These are phyloP conservation scores for Phoenix roebelenii DNA, from an alignment of 176 grass and related monocot species.

Conservation along the genomic window DNA sequence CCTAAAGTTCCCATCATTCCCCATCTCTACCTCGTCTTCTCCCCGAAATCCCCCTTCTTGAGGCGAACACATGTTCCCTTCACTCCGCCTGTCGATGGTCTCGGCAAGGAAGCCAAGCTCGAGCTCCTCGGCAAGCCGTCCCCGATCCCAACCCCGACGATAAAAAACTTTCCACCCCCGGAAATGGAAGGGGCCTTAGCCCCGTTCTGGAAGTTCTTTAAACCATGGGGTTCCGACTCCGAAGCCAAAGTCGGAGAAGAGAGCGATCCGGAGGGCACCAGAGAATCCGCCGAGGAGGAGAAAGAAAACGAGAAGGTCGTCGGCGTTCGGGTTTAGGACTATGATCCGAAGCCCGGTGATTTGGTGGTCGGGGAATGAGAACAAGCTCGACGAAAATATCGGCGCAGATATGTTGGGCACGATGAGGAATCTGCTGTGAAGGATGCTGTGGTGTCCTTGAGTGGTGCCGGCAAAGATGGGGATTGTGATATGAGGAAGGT, in stretches of 20 bases:
- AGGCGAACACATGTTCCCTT: conserved; percentile 23
- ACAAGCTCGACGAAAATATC: conserved; percentile 65
- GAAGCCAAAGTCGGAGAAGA: conserved; percentile 4
- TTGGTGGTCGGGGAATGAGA: conserved; percentile 60
- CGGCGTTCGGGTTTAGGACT: conserved; percentile 19
- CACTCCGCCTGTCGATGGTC: neutral
- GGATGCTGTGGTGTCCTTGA: neutral
- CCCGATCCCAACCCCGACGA: conserved; percentile 3
- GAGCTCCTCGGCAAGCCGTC: conserved; percentile 62
- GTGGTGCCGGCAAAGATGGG: conserved; percentile 39
- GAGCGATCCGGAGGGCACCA: neutral
- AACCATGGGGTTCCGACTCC: conserved; percentile 14
- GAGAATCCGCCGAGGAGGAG: neutral
- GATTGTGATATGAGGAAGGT: conserved; percentile 22
- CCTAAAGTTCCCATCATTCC: neutral
- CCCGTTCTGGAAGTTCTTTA: conserved; percentile 74
- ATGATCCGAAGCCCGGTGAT: conserved; percentile 69
- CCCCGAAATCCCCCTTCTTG: conserved; percentile 17
- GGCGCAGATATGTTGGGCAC: conserved; percentile 73
- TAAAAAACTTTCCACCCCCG: neutral
- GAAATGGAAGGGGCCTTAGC: conserved; percentile 34
- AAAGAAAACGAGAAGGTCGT: neutral
- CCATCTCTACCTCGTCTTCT: neutral
- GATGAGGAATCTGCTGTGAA: conserved; percentile 49
- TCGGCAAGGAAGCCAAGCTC: conserved; percentile 26